Conservation (phyloP, 305 asterid genomes). For the Solanum hybrid region DNA sequence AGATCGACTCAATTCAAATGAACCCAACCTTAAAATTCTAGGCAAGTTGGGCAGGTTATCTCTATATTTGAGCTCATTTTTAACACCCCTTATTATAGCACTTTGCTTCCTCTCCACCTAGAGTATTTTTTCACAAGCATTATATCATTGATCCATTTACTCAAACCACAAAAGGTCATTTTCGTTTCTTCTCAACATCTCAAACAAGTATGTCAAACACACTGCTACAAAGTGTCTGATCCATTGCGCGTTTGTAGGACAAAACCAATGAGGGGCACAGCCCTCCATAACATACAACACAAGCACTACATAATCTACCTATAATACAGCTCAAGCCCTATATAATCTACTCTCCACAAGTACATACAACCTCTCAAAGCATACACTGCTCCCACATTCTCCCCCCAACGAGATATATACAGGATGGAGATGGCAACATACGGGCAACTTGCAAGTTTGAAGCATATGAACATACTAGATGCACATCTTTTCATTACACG, state of each 20-base stretch:
- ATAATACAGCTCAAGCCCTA: not conserved
- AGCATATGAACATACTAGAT: not conserved
- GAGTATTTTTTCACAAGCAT: not conserved
- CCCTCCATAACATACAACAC: slow-evolving; percentile 2
- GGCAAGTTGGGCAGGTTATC: not conserved
- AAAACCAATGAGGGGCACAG: not conserved
- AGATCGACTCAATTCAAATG: not conserved
- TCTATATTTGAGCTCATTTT: not conserved
- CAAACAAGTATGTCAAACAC: not conserved
- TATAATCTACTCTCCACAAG: not conserved
- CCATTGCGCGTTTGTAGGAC: not conserved
- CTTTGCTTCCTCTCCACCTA: not conserved
- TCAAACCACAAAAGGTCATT: not conserved
- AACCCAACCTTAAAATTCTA: not conserved
- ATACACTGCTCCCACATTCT: not conserved
- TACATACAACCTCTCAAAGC: not conserved
- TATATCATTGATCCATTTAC: not conserved
- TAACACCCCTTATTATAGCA: not conserved
- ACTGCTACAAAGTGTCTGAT: not conserved
- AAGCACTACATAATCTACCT: not conserved
- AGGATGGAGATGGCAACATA: not conserved
- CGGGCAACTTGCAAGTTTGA: not conserved
- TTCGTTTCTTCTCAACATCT: not conserved
- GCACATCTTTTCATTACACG: not conserved
- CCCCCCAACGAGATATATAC: not conserved